Evolutionary conservation across 2,329 filamentous ascomycete species (phyloP), one percentile per base, ranked within the genome.

Genomic region (Orbilia brochopaga): DNA sequence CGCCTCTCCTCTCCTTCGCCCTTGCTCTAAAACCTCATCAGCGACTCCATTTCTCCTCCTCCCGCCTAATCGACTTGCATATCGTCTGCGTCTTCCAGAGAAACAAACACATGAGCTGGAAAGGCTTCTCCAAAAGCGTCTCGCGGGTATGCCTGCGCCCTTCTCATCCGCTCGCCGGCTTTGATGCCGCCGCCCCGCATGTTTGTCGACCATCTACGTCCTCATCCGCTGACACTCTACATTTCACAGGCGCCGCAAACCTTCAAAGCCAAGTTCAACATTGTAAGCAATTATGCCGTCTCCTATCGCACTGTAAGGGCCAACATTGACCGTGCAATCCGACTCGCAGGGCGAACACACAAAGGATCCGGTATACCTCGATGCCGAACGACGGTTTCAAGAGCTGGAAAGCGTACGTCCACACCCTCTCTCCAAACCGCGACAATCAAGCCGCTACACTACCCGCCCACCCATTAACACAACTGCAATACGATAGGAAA

Each of bases 311-410:
- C 4, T 24, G 32, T 23, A 35, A 13, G 17, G 17, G 51, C 37
- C 21, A 42, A 19, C 69, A 50, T 42, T 50, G 53, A 40, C 67
- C 35, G 17, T 56, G 11, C 42, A 60, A 58, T 56, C 46, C 51
- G 35, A 40, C 40, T n/a, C 48, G 66, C 74, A 83, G 82, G 94
- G 94, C 79, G 94, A 97, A 77, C 86, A 93, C 79, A 95, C 92
- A 76, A 96, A 97, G 79, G 94, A 99, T 83, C 84, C 91, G 53
- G 89, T 99, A 78, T 99, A 97, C 80, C 88, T 90, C 74, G 94
- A 99, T 80, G 91, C 94, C 74, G 94, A 99, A 80, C 87, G 92
- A 74, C 88, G 94, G 54, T 99, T 97, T 79, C 85, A 91, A 75
- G 94, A 99, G 82, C 85, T 99, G 74, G 94, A 99, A 81, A 89